Conservation (phyloP, 2,329 filamentous ascomycete genomes). For the Lecanicillium sp. region DNA sequence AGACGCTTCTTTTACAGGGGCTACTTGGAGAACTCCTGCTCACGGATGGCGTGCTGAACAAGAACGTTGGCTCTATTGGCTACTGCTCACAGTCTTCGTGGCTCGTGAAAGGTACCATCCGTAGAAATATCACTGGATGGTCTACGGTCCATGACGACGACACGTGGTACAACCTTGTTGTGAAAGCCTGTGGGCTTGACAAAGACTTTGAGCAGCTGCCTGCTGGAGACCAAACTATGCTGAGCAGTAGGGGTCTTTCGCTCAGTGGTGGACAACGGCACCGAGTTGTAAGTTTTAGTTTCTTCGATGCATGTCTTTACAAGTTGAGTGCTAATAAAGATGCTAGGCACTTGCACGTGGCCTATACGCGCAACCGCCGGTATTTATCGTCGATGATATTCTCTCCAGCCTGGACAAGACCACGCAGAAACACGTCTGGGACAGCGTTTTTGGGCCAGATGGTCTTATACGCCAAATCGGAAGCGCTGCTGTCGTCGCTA, state of each 20-base stretch:
- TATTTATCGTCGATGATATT: conserved; percentile 82
- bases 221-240: conserved; percentile 8
- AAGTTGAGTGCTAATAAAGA: conserved; percentile 48
- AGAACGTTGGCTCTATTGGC: conserved; percentile 1
- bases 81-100: conserved; percentile 14
- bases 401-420: conserved; percentile 71
- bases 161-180: conserved; percentile 10
- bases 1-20: conserved; percentile 9
- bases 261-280: conserved; percentile 14
- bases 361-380: conserved; percentile 81
- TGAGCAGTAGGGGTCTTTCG: conserved; percentile 10
- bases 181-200: conserved; percentile 10
- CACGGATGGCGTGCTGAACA: conserved; percentile 1
- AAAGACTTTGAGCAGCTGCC: conserved; percentile 10
- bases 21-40: conserved; percentile 11
- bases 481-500: conserved; percentile 6
- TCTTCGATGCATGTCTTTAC: too few relatives aligned
- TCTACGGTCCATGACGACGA: conserved; percentile 5
- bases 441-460: conserved; percentile 5
- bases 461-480: conserved; percentile 9
- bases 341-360: conserved; percentile 83
- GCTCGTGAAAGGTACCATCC: conserved; percentile 11
- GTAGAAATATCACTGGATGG: conserved; percentile 11
- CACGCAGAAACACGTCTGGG: conserved; percentile 5
- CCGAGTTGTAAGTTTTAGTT: conserved; percentile 10